Base-by-base conservation (phyloP, 257 asterid genomes). In the Verbena officinalis region DNA sequence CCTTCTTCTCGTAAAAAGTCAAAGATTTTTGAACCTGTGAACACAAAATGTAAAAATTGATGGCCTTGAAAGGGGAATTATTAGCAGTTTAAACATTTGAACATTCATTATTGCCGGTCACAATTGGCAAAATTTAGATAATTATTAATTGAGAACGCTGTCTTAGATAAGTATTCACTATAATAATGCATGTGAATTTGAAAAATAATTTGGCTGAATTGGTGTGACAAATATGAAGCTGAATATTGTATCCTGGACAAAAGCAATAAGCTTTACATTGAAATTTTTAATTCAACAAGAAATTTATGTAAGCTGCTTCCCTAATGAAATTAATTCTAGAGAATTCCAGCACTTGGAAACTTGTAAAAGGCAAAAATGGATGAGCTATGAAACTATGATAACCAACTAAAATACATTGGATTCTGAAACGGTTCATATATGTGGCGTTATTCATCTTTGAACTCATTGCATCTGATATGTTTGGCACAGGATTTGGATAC, bases 401-500 rank as follows among this genome's bases (percentile, higher is more conserved):
- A 7, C 54, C 54, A 48, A 48, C 6, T 9, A 17, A 11, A 9
- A 19, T 4, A 24, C 24, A 48, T 10, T 48, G 54, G 27, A 19
- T 11, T 48, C 27, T 59, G 39, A 7, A 15, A 20, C 52, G 15
- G 6, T 38, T 39, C 5, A 20, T 17, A 43, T 21, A n/a, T 57
- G 21, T 14, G 61, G 48, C 38, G 38, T 4, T 44, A 11, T 14
- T 51, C 13, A 34, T 31, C 21, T 52, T 40, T 55, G 15, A 6
- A 55, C 34, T 53, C 51, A 12, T 38, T 34, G 30, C 36, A 34
- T 71, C 16, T 39, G 31, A 2, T 2, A 75, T 59, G 27, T 44
- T 58, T 59, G 7, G 57, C 15, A 17, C 80, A 94, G 99, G 88
- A 86, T 68, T 50, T 94, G 79, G 99, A 94, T 77, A 87, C 99